Conservation (phyloP, 345 rosid genomes). For the Melastoma malabathricum region DNA sequence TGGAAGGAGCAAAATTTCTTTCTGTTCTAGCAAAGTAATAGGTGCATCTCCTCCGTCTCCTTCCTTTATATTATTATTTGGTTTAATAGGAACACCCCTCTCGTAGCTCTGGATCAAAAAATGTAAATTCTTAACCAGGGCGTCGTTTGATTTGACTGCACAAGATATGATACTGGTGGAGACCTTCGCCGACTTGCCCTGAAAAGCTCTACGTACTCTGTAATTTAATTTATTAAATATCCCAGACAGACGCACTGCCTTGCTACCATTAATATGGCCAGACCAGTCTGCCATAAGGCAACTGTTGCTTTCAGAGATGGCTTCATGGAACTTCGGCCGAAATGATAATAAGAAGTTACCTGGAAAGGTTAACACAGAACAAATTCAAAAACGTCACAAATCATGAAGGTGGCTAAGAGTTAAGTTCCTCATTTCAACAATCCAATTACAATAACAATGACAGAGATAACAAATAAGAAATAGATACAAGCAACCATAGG, state of each 20-base stretch:
- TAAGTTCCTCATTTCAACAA: neutral
- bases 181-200: constrained; percentile 36
- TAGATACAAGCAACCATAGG: no score
- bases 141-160: constrained; percentile 38
- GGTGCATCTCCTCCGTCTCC: constrained; percentile 27
- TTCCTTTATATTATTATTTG: constrained; percentile 41
- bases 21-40: constrained; percentile 64
- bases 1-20: constrained; percentile 80
- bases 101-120: constrained; percentile 63
- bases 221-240: constrained; percentile 68
- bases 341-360: constrained; percentile 87
- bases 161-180: constrained; percentile 67
- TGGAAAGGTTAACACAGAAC: constrained; percentile 24
- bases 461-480: neutral
- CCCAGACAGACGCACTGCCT: constrained; percentile 77
- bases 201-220: constrained; percentile 60
- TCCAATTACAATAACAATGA: neutral
- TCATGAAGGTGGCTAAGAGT: neutral
- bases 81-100: constrained; percentile 59
- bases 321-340: constrained; percentile 58
- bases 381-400: constrained; percentile 3
- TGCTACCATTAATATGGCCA: constrained; percentile 77
- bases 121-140: constrained; percentile 38
- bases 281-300: constrained; percentile 67
- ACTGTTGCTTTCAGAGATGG: constrained; percentile 20